A percentile compares a stretch with the other conserved stretches of the same genome.
These are phyloP conservation scores for Myxozyma lipomycoides DNA, from an alignment of 805 yeast genomes.

Conservation along the genomic window DNA sequence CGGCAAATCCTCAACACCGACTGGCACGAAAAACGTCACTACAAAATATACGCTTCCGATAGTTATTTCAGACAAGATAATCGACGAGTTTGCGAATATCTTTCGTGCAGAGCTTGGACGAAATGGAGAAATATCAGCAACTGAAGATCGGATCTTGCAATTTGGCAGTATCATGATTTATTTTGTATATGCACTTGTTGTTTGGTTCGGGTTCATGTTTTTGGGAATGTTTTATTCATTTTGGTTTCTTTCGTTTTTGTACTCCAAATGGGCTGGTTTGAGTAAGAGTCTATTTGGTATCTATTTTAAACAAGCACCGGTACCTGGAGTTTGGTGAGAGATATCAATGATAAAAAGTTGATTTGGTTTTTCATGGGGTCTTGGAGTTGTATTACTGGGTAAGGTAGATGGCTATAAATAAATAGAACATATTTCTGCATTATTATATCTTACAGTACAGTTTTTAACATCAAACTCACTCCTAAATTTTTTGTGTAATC, in stretches of 20 bases:
- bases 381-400: no score
- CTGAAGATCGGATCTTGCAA: constrained; percentile 12
- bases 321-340: constrained; percentile 20
- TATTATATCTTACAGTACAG: no score
- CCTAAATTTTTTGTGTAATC: no score
- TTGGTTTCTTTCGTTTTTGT: constrained; percentile 18
- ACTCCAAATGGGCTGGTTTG: constrained; percentile 24
- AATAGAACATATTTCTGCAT: no score
- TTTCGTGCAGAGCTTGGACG: constrained; percentile 20
- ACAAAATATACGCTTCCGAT: not conserved
- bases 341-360: not conserved
- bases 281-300: constrained; percentile 21
- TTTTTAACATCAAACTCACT: no score
- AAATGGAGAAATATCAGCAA: not conserved
- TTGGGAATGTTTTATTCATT: constrained; percentile 21
- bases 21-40: not conserved
- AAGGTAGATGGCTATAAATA: no score
- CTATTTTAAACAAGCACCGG: constrained; percentile 14
- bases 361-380: not conserved
- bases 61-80: constrained; percentile 4
- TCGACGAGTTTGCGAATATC: constrained; percentile 21
- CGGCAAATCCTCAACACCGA: not conserved
- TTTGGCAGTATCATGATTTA: constrained; percentile 21
- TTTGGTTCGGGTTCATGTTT: constrained; percentile 22
- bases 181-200: constrained; percentile 20